Conservation (phyloP, 495 filamentous ascomycete genomes). For the Oleoguttula mirabilis region DNA sequence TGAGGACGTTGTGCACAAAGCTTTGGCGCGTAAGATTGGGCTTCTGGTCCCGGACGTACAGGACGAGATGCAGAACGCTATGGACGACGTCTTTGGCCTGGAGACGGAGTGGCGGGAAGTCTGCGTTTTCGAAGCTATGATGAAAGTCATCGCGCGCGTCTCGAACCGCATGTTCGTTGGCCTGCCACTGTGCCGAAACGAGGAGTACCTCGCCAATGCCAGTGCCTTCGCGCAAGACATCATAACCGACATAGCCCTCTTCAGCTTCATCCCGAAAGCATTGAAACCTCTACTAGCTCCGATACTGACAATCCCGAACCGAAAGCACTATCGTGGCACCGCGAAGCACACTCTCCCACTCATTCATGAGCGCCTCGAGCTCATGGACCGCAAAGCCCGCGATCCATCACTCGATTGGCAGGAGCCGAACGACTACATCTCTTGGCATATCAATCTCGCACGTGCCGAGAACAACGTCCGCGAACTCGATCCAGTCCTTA, state of each 20-base stretch:
- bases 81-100: constrained; percentile 24
- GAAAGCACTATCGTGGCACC: no score
- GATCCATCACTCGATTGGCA: no score
- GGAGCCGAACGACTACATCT: no score
- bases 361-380: no score
- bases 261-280: constrained; percentile 9
- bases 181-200: constrained; percentile 26
- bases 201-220: constrained; percentile 4
- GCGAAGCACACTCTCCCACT: no score
- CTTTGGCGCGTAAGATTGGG: constrained; percentile 21
- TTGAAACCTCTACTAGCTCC: constrained; percentile 20
- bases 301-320: constrained; percentile 27
- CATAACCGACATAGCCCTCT: background rate
- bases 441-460: no score
- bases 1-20: constrained; percentile 21
- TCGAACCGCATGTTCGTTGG: constrained; percentile 34
- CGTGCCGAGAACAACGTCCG: no score
- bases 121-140: constrained; percentile 25
- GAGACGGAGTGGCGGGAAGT: constrained; percentile 27
- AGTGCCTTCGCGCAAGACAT: constrained; percentile 2
- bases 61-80: constrained; percentile 24
- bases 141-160: constrained; percentile 26
- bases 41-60: constrained; percentile 20
- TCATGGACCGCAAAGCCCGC: no score
- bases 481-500: no score